Evolutionary conservation across 768 basidiomycete species (phyloP), one percentile per base, ranked within the genome.

Genomic region (Suillus subalutaceus): DNA sequence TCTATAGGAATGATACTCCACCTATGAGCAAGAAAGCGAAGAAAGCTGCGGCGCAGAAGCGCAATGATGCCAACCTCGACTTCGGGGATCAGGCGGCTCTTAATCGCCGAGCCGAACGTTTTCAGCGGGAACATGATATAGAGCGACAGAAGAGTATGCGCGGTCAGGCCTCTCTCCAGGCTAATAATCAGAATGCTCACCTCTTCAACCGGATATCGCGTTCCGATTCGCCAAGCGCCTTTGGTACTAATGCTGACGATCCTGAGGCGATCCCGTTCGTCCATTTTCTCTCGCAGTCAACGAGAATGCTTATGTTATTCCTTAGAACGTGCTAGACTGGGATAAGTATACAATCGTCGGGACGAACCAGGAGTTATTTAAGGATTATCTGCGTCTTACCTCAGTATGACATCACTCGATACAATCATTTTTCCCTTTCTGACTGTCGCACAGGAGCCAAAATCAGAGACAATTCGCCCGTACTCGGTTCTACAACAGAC

Each of bases 321-420:
- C 70, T 60, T 20, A 99, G 97, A 97, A 96, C 72, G 96, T 97
- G 10, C 90, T 95, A 63, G 90, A 96, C 75, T 99, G 97, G 97
- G 97, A 99, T 80, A 88, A 88, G 66, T 85, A 89, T 78, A 98
- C 96, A 8, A 98, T 99, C 72, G 94, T 97, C 64, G 97, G 97
- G 60, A 96, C 91, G 50, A 95, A 86, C 63, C 84, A 85, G 72
- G 92, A 92, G 70, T 80, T 97, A 32, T 98, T 98, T 84, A 99
- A 99, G 81, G 93, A 96, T 67, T 99, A 98, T 77, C 82, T 99
- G 20, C 89, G 97, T 53, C 80, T 99, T 65, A 99, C 97, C 56
- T 91, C 93, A 70, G 96, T 95, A 70, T 67, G 85, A 32, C 66
- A 56, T 63, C 44, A 32, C 30, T 40, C 50, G 53, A 23, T 53